phyloP scores from a whole-genome alignment of 305 asterid genomes.

The Salvia sclarea region DNA sequence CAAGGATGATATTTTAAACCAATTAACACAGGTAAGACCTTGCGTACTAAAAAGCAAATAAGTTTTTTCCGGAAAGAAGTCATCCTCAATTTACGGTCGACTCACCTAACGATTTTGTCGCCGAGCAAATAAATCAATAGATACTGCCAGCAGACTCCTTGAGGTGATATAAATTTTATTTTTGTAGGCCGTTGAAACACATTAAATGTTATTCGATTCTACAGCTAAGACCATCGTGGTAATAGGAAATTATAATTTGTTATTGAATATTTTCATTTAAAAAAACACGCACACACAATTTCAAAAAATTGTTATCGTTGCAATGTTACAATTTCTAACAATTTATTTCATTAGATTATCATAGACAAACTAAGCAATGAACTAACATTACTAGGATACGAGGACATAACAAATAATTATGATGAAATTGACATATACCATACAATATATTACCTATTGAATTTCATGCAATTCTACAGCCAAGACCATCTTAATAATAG shows the following conservation, averaged over 20 bases:
- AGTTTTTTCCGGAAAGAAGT: neutral
- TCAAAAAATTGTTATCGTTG: no score
- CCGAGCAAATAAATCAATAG: neutral
- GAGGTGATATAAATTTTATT: neutral
- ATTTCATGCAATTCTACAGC: neutral
- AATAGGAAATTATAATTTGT: neutral
- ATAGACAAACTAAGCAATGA: neutral
- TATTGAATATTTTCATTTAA: neutral
- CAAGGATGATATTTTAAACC: neutral
- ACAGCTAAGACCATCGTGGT: constrained; percentile 1
- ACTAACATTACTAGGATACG: neutral
- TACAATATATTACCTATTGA: neutral
- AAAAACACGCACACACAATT: neutral
- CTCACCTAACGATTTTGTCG: neutral
- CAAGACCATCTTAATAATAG: neutral
- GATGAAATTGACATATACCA: neutral
- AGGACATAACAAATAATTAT: neutral
- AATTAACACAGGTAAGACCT: neutral
- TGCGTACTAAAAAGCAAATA: neutral
- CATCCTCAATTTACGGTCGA: neutral
- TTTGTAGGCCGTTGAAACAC: neutral
- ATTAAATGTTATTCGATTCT: neutral
- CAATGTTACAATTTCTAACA: neutral
- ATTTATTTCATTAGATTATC: neutral
- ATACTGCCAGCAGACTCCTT: neutral